Conservation (phyloP, 345 rosid species). For the Citrus mangshanensis region DNA sequence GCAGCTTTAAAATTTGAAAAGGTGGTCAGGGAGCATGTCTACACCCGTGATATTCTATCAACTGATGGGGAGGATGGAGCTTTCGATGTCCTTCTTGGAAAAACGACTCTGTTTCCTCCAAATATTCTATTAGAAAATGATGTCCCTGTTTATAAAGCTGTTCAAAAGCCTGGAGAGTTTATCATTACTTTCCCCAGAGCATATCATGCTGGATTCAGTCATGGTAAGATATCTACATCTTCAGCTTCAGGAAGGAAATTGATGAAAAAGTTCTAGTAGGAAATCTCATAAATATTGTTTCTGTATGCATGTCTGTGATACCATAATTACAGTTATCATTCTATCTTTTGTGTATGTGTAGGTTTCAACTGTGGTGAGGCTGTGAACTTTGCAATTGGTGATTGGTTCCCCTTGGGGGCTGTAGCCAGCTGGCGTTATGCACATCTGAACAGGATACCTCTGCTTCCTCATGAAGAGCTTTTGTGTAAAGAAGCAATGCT, state of each 20-base stretch:
- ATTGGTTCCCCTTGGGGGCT: conserved; percentile 97
- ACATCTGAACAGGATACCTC: conserved; percentile 79
- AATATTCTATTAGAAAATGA: conserved; percentile 72
- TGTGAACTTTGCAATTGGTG: conserved; percentile 95
- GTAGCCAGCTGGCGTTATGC: conserved; percentile 93
- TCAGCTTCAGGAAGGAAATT: neutral
- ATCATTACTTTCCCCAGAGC: conserved; percentile 92
- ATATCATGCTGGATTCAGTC: conserved; percentile 99
- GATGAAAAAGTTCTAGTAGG: neutral
- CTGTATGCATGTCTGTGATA: neutral
- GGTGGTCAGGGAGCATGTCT: conserved; percentile 84
- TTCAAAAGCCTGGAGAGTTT: conserved; percentile 97
- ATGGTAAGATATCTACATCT: conserved; percentile 47
- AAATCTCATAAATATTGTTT: neutral
- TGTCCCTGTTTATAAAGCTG: conserved; percentile 96
- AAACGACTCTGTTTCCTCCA: conserved; percentile 96
- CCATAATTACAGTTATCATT: neutral
- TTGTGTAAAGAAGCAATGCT: conserved; percentile 95
- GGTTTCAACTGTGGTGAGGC: conserved; percentile 99
- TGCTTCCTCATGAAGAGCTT: conserved; percentile 98
- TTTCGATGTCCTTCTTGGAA: conserved; percentile 93
- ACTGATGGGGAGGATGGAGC: conserved; percentile 92
- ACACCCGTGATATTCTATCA: conserved; percentile 68
- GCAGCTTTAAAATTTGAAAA: conserved; percentile 92
- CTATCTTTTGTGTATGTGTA: conserved; percentile 26